Conservation (phyloP, 2,329 filamentous ascomycete species). For the Setomelanomma holmii region DNA sequence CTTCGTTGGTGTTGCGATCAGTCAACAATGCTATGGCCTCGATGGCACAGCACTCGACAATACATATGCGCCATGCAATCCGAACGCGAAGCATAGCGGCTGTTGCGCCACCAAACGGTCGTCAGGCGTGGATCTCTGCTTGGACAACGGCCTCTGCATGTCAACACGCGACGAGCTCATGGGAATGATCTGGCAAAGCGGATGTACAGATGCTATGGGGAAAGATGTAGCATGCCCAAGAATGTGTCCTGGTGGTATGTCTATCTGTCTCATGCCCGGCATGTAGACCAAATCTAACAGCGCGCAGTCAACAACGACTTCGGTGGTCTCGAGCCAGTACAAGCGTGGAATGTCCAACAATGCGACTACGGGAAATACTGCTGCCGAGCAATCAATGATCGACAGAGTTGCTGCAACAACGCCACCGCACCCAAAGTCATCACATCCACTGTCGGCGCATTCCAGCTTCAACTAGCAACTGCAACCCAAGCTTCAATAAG, state of each 20-base stretch:
- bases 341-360: conserved; percentile 44
- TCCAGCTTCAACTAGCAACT: conserved; percentile 20
- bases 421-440: conserved; percentile 30
- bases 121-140: conserved; percentile 37
- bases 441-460: conserved; percentile 29
- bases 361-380: conserved; percentile 46
- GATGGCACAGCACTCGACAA: conserved; percentile 37
- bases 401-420: conserved; percentile 39
- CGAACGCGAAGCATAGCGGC: conserved; percentile 36
- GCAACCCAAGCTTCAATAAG: conserved; percentile 10
- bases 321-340: conserved; percentile 20
- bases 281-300: neutral
- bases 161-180: conserved; percentile 34
- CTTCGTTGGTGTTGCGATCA: conserved; percentile 17
- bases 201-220: conserved; percentile 45
- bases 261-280: neutral
- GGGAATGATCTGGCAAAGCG: conserved; percentile 43
- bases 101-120: conserved; percentile 40
- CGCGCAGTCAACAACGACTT: conserved; percentile 19
- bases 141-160: conserved; percentile 45
- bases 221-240: conserved; percentile 38
- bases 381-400: conserved; percentile 37
- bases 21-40: conserved; percentile 40
- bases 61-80: conserved; percentile 39
- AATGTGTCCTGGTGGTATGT: conserved; percentile 40